Base-by-base conservation (phyloP, 345 rosid genomes). In the Garcia nutans region DNA sequence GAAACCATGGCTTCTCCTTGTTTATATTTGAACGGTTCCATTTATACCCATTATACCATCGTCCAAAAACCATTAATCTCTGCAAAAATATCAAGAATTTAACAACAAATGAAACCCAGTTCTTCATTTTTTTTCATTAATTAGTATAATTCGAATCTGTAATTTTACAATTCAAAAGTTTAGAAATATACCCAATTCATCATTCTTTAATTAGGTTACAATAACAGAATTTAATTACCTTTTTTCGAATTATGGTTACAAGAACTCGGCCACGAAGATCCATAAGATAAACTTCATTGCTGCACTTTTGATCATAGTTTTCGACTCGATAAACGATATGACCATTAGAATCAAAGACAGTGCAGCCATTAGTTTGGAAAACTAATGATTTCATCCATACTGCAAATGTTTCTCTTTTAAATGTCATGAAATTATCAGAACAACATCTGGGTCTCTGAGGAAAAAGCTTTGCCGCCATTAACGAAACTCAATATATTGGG, bases 361-460 rank as follows among this genome's bases (percentile, higher is more conserved):
- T 88, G 81, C 87, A 86, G 0, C 91, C 89, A 68, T 88, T 73
- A 15, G 80, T 28, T 13, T 88, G 88, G 79, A 73, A 71, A 2
- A 86, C 61, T 0, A 88, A 79, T 19, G 91, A 84, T 72, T 84
- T 86, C 88, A 88, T 84, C 89, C 91, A 88, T 45, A 88, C n/a
- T 0, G 89, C 84, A 68, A 73, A 86, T 5, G 81, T 61, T 54
- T 84, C 86, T 73, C 79, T 82, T 70, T 65, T 54, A 12, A 33
- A 24, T 45, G 82, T 76, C 76, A 76, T 65, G 71, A 42, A 63
- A 37, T 37, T 37, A 37, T 37, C 41, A 67, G 78, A 73, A 68
- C 74, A 65, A 63, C 15, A 19, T 31, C 26, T n/a, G 20, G 75
- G 17, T 42, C 31, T 42, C 23, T 41, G 71, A 33, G 83, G 84